Conservation (phyloP, 306 rosid species). For the Crotalaria pallida region DNA sequence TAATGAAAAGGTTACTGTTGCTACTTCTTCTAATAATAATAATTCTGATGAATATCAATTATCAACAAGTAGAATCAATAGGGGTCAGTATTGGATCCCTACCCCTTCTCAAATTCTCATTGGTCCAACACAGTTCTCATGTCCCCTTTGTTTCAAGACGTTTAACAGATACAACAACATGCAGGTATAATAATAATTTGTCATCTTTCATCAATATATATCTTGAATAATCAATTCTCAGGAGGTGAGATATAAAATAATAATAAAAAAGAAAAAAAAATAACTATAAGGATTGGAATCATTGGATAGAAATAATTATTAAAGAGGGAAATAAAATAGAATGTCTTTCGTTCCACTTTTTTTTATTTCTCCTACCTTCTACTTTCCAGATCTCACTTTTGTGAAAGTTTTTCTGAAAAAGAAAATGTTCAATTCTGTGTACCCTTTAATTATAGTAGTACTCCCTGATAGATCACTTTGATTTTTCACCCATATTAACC, state of each 20-base stretch:
- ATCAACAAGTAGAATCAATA: slow-evolving; percentile 45
- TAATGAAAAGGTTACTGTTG: slow-evolving; percentile 15
- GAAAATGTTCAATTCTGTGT: slow-evolving; percentile 15
- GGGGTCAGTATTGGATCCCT: slow-evolving; percentile 95
- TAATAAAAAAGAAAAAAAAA: no score
- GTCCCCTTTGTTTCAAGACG: slow-evolving; percentile 95
- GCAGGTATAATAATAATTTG: slow-evolving; percentile 58
- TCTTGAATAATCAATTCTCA: background rate
- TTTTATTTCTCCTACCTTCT: background rate
- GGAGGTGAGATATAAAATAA: background rate
- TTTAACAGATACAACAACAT: slow-evolving; percentile 96
- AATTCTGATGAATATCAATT: no score
- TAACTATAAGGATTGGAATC: background rate
- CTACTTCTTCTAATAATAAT: slow-evolving; percentile 16
- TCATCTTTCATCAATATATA: background rate
- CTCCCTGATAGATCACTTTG: slow-evolving; percentile 16
- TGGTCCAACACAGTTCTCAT: slow-evolving; percentile 91
- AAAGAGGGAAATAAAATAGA: background rate
- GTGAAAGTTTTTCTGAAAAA: slow-evolving; percentile 33
- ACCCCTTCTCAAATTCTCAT: slow-evolving; percentile 86
- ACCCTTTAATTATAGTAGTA: slow-evolving; percentile 20
- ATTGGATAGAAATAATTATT: background rate
- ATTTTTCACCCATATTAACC: slow-evolving; percentile 36
- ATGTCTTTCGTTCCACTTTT: slow-evolving; percentile 22
- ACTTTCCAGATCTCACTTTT: slow-evolving; percentile 40